These are phyloP conservation scores for Diaporthe sp. DNA, from an alignment of 2,329 filamentous ascomycete species.

Conservation along the genomic window DNA sequence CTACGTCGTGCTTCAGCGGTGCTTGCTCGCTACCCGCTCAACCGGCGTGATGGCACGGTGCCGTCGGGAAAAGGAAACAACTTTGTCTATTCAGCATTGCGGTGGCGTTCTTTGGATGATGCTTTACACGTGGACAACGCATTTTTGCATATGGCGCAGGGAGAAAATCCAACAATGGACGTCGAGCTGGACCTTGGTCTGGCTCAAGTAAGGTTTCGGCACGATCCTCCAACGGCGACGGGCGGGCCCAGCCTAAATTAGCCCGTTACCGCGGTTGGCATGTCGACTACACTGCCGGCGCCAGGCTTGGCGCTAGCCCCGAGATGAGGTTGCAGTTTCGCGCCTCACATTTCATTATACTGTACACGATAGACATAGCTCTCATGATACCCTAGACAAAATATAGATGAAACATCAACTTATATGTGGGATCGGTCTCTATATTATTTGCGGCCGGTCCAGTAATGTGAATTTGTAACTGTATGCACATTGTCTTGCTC, in stretches of 20 bases:
- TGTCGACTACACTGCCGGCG: not conserved
- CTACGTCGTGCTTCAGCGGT: not conserved
- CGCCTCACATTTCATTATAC: slow-evolving; percentile 1
- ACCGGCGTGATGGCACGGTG: not conserved
- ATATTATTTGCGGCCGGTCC: too few species aligned
- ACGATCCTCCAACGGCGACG: slow-evolving; percentile 2
- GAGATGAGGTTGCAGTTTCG: slow-evolving; percentile 11
- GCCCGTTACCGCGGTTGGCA: not conserved
- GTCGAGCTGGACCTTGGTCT: not conserved
- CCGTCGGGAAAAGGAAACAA: not conserved
- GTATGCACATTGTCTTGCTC: too few species aligned
- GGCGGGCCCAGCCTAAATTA: not conserved
- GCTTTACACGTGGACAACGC: not conserved
- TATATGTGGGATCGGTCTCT: not conserved
- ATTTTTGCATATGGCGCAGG: not conserved
- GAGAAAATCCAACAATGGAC: not conserved
- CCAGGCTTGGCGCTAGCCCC: slow-evolving; percentile 18
- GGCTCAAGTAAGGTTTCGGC: slow-evolving; percentile 5
- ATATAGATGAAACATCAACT: not conserved
- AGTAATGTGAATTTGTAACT: not conserved
- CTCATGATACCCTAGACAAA: slow-evolving; percentile 35
- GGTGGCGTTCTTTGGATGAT: slow-evolving; percentile 1
- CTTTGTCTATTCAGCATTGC: slow-evolving; percentile 1
- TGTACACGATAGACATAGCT: slow-evolving; percentile 14
- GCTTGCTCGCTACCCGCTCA: not conserved